Conservation (phyloP, 176 grass and related monocot genomes). For the Thalia dealbata region DNA sequence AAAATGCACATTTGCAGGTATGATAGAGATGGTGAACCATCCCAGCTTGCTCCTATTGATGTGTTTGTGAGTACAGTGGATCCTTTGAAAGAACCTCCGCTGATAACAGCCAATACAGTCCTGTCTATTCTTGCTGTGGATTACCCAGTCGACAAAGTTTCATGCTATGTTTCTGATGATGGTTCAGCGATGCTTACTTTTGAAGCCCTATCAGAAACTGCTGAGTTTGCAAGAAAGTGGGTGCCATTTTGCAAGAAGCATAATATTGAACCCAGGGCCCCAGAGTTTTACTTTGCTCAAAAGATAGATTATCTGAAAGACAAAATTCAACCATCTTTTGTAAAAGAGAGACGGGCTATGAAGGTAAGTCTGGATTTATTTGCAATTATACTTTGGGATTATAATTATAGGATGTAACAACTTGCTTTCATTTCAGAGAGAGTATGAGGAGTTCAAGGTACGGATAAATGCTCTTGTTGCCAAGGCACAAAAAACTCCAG, state of each 20-base stretch:
- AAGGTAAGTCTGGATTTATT: slow-evolving; percentile 39
- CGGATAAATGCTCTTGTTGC: slow-evolving; percentile 88
- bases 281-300: slow-evolving; percentile 95
- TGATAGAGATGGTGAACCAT: slow-evolving; percentile 90
- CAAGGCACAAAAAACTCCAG: slow-evolving; percentile 89
- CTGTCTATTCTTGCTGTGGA: slow-evolving; percentile 80
- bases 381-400: neutral
- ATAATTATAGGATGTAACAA: neutral
- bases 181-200: slow-evolving; percentile 92
- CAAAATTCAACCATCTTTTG: slow-evolving; percentile 90
- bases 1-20: slow-evolving; percentile 36
- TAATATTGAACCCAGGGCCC: slow-evolving; percentile 80
- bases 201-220: slow-evolving; percentile 75
- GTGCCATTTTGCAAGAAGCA: slow-evolving; percentile 91
- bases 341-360: slow-evolving; percentile 87
- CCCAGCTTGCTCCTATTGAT: slow-evolving; percentile 67
- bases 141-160: slow-evolving; percentile 92
- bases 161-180: slow-evolving; percentile 97
- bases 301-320: slow-evolving; percentile 96
- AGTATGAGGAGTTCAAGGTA: slow-evolving; percentile 92
- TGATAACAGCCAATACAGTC: slow-evolving; percentile 82
- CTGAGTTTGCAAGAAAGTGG: slow-evolving; percentile 93
- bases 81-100: slow-evolving; percentile 75
- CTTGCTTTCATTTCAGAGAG: slow-evolving; percentile 45
- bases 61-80: slow-evolving; percentile 94